These are phyloP conservation scores for Cladosporium phlei DNA, from an alignment of 2,329 filamentous ascomycete species.

Conservation along the genomic window DNA sequence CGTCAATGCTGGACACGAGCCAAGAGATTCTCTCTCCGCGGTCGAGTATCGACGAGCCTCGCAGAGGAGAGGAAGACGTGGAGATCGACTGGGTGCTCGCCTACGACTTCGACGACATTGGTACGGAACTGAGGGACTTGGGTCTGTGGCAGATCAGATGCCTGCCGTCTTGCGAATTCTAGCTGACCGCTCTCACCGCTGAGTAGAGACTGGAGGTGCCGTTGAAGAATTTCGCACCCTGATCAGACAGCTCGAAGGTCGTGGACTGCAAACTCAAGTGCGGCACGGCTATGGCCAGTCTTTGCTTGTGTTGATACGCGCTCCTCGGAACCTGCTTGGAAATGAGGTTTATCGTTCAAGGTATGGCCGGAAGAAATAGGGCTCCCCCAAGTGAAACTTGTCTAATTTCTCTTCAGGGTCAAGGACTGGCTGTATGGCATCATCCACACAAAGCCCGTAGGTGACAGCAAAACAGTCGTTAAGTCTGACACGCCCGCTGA, in stretches of 20 bases:
- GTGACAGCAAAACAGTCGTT: conserved; percentile 11
- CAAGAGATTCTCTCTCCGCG: conserved; percentile 4
- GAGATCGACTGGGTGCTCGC: conserved; percentile 13
- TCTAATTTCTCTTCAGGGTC: background rate
- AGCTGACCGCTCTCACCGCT: background rate
- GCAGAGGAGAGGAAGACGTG: conserved; percentile 7
- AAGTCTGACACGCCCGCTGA: conserved; percentile 10
- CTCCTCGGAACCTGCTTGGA: conserved; percentile 7
- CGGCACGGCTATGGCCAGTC: conserved; percentile 9
- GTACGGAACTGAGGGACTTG: conserved; percentile 6
- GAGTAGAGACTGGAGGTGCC: background rate
- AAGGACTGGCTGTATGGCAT: conserved; percentile 11
- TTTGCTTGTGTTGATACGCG: conserved; percentile 8
- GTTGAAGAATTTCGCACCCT: conserved; percentile 8
- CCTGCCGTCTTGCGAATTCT: background rate
- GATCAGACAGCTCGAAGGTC: conserved; percentile 6
- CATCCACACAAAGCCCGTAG: conserved; percentile 4
- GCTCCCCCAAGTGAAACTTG: no score
- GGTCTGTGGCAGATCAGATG: conserved; percentile 11
- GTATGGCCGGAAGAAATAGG: background rate
- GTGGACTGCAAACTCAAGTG: conserved; percentile 9
- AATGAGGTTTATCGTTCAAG: conserved; percentile 7
- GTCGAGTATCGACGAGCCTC: conserved; percentile 10
- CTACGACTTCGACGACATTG: conserved; percentile 11
- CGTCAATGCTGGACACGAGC: conserved; percentile 3